Percentiles rank a stretch among this genome's conserved stretches.
Conservation (phyloP, 2,329 filamentous ascomycete genomes). For the Claviceps sp. region DNA sequence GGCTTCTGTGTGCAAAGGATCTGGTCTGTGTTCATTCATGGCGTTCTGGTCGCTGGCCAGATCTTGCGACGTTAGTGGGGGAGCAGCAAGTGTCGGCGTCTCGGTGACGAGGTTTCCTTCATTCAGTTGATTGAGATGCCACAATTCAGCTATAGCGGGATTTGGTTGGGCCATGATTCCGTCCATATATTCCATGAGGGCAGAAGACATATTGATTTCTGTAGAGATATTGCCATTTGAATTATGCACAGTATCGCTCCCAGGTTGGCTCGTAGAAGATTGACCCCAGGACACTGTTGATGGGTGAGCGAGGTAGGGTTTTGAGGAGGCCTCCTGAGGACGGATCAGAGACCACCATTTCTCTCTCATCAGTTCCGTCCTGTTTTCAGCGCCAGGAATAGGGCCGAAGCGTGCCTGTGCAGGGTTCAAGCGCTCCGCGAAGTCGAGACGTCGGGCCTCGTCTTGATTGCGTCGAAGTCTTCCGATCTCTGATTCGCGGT, state of each 20-base stretch:
- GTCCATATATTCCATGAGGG: constrained; percentile 22
- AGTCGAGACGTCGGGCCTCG: constrained; percentile 35
- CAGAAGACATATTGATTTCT: constrained; percentile 15
- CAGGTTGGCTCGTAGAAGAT: constrained; percentile 4
- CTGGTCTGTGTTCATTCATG: constrained; percentile 10
- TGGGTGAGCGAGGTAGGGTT: not conserved
- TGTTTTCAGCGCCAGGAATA: constrained; percentile 31
- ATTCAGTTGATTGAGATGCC: constrained; percentile 6
- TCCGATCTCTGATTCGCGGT: constrained; percentile 36
- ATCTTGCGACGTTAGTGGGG: not conserved
- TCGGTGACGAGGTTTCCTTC: not conserved
- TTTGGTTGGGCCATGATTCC: constrained; percentile 23
- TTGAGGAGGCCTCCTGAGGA: constrained; percentile 13
- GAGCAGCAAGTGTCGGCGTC: not conserved
- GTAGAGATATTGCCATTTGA: constrained; percentile 7
- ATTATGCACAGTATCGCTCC: constrained; percentile 7
- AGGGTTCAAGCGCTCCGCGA: constrained; percentile 30
- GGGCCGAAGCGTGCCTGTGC: constrained; percentile 33
- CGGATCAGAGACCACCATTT: constrained; percentile 38
- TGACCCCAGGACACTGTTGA: not conserved
- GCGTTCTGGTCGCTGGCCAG: constrained; percentile 5
- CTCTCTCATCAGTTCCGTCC: constrained; percentile 31
- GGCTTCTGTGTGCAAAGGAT: constrained; percentile 11
- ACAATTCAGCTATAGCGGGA: constrained; percentile 23
- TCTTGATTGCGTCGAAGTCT: constrained; percentile 34